Percentiles rank a stretch among this genome's conserved stretches.
phyloP scores from a whole-genome alignment of 331 rosid species.

The Phaseolus coccineus region DNA sequence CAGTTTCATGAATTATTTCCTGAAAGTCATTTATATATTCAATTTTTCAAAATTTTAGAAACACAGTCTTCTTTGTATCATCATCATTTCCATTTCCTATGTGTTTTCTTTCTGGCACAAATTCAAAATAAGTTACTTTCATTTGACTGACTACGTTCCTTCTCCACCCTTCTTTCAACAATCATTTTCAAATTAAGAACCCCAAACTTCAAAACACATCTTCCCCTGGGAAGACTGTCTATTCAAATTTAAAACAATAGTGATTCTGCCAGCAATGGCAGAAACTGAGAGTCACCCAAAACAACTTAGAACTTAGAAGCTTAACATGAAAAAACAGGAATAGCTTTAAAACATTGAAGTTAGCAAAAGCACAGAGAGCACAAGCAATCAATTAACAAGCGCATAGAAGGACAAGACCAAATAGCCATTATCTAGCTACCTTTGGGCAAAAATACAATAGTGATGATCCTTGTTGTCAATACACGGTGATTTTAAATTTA shows the following conservation, averaged over 20 bases:
- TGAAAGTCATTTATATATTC: neutral
- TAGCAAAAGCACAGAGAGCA: neutral
- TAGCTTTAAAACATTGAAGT: neutral
- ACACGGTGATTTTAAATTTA: neutral
- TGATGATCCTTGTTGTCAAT: neutral
- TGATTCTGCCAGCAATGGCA: slow-evolving; percentile 42
- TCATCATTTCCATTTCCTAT: neutral
- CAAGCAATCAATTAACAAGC: neutral
- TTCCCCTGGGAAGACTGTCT: neutral
- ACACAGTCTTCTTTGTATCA: neutral
- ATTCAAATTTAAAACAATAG: neutral
- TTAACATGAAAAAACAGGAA: slow-evolving; percentile 21
- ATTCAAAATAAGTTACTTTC: neutral
- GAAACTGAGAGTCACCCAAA: slow-evolving; percentile 53
- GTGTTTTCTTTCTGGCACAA: neutral
- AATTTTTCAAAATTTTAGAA: neutral
- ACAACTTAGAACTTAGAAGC: slow-evolving; percentile 59
- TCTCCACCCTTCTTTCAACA: neutral
- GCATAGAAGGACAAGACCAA: neutral
- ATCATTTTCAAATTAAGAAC: neutral
- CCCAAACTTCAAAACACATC: neutral
- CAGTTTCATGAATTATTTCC: neutral
- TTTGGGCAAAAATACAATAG: neutral
- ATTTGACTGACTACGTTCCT: neutral
- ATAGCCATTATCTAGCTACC: neutral